phyloP scores from a whole-genome alignment of 1,284 basidiomycete species.

The Cronartium quercuum region DNA sequence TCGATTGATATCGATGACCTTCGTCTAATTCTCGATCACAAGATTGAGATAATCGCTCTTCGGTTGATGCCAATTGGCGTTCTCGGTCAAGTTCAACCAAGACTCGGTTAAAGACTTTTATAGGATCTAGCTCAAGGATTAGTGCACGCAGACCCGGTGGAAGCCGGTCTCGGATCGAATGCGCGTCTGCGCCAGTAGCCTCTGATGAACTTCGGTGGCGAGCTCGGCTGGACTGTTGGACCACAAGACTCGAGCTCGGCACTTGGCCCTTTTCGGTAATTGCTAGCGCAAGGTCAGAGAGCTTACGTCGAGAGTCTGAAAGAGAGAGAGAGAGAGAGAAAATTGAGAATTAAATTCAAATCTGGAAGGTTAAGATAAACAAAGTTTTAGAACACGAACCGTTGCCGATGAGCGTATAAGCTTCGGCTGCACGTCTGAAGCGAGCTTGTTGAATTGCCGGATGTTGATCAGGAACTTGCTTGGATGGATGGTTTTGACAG shows the following conservation, averaged over 20 bases:
- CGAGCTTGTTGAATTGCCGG: background rate
- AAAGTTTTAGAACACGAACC: background rate
- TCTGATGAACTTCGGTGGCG: background rate
- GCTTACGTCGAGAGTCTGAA: background rate
- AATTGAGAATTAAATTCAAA: too few species aligned
- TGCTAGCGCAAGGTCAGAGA: background rate
- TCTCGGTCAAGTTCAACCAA: background rate
- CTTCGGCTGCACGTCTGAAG: background rate
- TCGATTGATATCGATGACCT: background rate
- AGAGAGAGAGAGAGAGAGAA: background rate
- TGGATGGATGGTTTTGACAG: background rate
- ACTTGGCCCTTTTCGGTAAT: background rate
- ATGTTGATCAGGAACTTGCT: background rate
- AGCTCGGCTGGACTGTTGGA: background rate
- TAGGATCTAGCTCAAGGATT: background rate
- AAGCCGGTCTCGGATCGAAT: background rate
- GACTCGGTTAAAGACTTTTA: background rate
- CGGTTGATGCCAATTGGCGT: background rate
- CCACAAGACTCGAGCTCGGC: background rate
- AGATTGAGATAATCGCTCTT: background rate
- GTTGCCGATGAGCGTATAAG: constrained; percentile 1
- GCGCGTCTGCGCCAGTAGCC: background rate
- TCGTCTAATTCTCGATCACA: too few species aligned
- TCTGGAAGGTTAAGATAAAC: background rate
- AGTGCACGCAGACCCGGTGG: background rate